Evolutionary conservation across 2,329 filamentous ascomycete species (phyloP), one percentile per base, ranked within the genome.

Genomic region (Trichoderma sp.): DNA sequence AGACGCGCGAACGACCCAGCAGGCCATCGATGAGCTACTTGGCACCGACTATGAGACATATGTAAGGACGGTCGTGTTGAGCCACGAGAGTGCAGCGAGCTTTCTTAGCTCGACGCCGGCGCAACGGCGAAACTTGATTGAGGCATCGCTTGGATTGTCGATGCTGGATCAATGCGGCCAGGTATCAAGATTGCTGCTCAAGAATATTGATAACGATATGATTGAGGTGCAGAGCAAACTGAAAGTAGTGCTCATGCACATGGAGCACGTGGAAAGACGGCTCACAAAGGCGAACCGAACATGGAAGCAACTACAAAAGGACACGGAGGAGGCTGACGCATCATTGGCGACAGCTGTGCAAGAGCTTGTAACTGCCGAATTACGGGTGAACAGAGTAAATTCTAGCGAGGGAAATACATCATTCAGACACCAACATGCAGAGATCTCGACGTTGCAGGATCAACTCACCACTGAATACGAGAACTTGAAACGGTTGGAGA

Each of bases 1-100:
- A 4, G 32, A 72, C 26, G 1, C 28, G 4, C 68, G 53, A 1
- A 62, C 34, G 8, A 77, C 75, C 0, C 75, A 77, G 14, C 24
- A 3, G 3, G 74, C 74, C 11, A 73, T 77, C 47, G 53, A 76
- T 8, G 71, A 76, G 30, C 47, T 77, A 0, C 73, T 77, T 24
- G 73, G 75, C 1, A 76, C 34, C 15, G 43, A 75, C 28, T 76
- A 58, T 21, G 65, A 76, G 7, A 73, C 72, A 5, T 77, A 77
- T 11, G 4, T 73, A 2, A 73, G 61, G 53, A 77, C 72, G 3
- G 65, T 76, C 1, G 69, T 77, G 3, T 7, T 77, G 4, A 71
- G 73, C 34, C 73, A 76, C 4, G 74, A 76, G 24, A 76, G 75
- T 15, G 72, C 74, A 6, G 62, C 71, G 4, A 75, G 75, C 28